Conservation (phyloP, 352 stramenopile species). For the Globisporangium lucens region DNA sequence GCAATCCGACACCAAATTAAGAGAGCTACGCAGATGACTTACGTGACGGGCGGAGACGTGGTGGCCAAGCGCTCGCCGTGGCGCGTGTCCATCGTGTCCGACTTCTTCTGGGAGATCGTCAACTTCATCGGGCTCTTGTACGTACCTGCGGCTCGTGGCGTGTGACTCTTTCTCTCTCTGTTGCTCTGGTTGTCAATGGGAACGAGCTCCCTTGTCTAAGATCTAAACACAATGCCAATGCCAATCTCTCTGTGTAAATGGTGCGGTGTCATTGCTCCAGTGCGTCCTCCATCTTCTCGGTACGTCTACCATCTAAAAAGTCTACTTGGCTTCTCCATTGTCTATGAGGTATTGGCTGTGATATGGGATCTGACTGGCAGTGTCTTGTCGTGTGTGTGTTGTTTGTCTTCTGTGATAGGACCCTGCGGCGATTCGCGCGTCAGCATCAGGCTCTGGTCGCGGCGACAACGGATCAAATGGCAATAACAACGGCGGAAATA, state of each 20-base stretch:
- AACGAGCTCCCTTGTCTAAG: neutral
- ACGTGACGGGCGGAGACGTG: conserved; percentile 57
- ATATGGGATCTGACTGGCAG: neutral
- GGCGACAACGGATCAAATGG: neutral
- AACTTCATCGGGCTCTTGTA: conserved; percentile 82
- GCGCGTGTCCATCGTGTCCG: conserved; percentile 65
- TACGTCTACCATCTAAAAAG: conserved; percentile 16
- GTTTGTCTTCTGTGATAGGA: conserved; percentile 26
- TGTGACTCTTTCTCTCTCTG: neutral
- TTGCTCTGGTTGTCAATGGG: neutral
- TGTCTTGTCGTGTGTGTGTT: conserved; percentile 7
- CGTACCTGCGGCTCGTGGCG: conserved; percentile 13
- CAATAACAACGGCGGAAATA: conserved; percentile 1
- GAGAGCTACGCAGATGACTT: conserved; percentile 38
- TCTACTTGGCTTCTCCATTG: neutral
- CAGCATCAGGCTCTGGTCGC: conserved; percentile 14
- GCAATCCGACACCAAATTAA: neutral
- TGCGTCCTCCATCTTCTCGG: conserved; percentile 59
- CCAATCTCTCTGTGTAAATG: neutral
- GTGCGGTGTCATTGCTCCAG: conserved; percentile 17
- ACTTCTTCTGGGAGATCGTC: conserved; percentile 67
- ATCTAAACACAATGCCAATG: neutral
- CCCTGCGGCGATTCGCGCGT: conserved; percentile 29
- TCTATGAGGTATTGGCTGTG: neutral
- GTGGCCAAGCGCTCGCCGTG: conserved; percentile 64